These are phyloP conservation scores for Dactylellina drechsleri DNA, from an alignment of 2,329 filamentous ascomycete species.

Conservation along the genomic window DNA sequence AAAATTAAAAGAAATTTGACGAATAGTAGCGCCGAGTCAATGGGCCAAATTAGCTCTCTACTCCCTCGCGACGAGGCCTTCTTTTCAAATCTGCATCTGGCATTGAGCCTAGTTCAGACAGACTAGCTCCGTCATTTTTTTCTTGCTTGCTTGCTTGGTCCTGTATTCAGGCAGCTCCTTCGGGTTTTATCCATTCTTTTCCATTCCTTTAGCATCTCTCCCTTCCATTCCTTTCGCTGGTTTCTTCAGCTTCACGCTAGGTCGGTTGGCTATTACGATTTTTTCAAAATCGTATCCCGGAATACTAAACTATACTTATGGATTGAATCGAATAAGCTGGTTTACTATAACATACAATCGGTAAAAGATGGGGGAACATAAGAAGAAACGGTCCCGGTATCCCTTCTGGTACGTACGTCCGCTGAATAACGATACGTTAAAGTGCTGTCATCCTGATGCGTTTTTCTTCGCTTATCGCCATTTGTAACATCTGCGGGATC, in stretches of 20 bases:
- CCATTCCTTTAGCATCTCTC: slow-evolving; percentile 11
- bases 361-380: slow-evolving; percentile 43
- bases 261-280: no score
- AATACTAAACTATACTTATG: background rate
- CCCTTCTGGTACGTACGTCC: slow-evolving; percentile 52
- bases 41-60: background rate
- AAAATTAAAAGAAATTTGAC: slow-evolving; percentile 5
- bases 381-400: slow-evolving; percentile 45
- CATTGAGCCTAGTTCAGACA: slow-evolving; percentile 9
- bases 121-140: slow-evolving; percentile 10
- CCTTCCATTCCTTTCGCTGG: slow-evolving; percentile 8
- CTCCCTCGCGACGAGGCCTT: slow-evolving; percentile 24
- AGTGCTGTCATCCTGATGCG: background rate
- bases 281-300: background rate
- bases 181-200: background rate
- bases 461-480: slow-evolving; percentile 16
- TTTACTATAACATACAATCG: background rate
- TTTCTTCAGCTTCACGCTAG: background rate
- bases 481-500: background rate
- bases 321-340: slow-evolving; percentile 28
- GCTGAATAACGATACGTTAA: background rate
- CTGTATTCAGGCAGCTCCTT: background rate
- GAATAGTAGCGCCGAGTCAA: background rate
- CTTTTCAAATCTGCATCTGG: slow-evolving; percentile 26
- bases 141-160: background rate